Conservation (phyloP, 2,329 filamentous ascomycete species). For the Nigrospora oryzae region DNA sequence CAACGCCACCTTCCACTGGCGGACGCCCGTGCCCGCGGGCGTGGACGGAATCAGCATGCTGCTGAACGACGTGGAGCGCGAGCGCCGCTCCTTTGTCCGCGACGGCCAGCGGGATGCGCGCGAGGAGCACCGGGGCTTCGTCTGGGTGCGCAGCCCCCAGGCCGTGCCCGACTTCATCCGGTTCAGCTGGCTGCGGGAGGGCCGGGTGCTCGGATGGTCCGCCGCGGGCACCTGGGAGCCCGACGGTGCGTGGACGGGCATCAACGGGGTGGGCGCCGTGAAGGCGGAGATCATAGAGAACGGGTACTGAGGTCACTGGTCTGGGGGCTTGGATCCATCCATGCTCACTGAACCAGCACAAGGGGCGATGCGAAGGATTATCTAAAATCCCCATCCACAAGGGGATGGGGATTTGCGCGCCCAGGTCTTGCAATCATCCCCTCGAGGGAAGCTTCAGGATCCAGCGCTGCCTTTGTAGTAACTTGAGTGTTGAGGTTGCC, state of each 20-base stretch:
- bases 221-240: slow-evolving; percentile 7
- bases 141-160: slow-evolving; percentile 8
- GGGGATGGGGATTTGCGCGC: too few relatives aligned
- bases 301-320: too few relatives aligned
- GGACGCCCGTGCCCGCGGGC: not conserved
- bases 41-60: slow-evolving; percentile 6
- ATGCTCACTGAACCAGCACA: too few relatives aligned
- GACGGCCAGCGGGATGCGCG: not conserved
- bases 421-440: too few relatives aligned
- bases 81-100: not conserved
- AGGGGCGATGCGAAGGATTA: too few relatives aligned
- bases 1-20: slow-evolving; percentile 5
- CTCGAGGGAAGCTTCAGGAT: too few relatives aligned
- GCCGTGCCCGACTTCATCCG: slow-evolving; percentile 10
- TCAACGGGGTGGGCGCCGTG: too few relatives aligned
- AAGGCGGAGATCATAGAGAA: too few relatives aligned
- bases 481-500: too few relatives aligned
- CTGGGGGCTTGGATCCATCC: too few relatives aligned
- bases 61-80: slow-evolving; percentile 5
- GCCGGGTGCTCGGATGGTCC: slow-evolving; percentile 4
- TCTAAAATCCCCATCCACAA: too few relatives aligned
- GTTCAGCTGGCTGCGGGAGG: slow-evolving; percentile 8
- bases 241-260: slow-evolving; percentile 24
- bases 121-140: slow-evolving; percentile 1
- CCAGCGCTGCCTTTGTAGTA: too few relatives aligned